A percentile compares a stretch with the other conserved stretches of the same genome.
These are phyloP conservation scores for Theobroma cacao DNA, from an alignment of 345 rosid genomes.

Conservation along the genomic window DNA sequence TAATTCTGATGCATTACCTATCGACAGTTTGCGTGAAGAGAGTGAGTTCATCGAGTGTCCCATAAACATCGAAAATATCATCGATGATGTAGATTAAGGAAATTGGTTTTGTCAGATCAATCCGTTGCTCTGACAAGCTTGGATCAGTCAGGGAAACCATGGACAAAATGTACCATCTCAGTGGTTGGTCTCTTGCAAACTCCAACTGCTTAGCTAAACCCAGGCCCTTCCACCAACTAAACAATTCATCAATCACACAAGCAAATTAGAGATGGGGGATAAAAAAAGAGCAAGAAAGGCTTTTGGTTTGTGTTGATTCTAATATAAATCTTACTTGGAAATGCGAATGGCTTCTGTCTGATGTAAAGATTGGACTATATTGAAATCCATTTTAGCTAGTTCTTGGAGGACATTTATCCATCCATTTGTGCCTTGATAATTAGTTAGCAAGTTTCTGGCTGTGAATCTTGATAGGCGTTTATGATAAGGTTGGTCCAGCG, in stretches of 20 bases:
- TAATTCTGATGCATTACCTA: slow-evolving; percentile 31
- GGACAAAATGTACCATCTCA: slow-evolving; percentile 53
- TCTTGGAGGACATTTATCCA: slow-evolving; percentile 34
- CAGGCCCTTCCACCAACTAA: slow-evolving; percentile 63
- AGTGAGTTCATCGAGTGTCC: slow-evolving; percentile 42
- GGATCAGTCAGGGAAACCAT: slow-evolving; percentile 47
- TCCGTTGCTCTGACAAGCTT: slow-evolving; percentile 37
- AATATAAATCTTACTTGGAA: slow-evolving; percentile 23
- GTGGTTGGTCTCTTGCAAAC: slow-evolving; percentile 53
- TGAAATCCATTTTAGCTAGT: slow-evolving; percentile 36
- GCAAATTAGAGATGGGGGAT: neutral
- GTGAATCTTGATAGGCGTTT: slow-evolving; percentile 34
- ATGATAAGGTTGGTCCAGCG: slow-evolving; percentile 38
- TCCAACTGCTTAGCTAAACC: slow-evolving; percentile 39
- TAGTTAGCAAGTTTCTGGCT: slow-evolving; percentile 16
- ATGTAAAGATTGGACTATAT: slow-evolving; percentile 26
- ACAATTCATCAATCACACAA: neutral
- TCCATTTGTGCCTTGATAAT: slow-evolving; percentile 14
- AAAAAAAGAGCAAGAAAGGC: neutral
- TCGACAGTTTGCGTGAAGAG: slow-evolving; percentile 40
- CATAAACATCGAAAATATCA: slow-evolving; percentile 52
- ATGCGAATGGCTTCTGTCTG: slow-evolving; percentile 31
- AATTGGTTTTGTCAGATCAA: slow-evolving; percentile 48
- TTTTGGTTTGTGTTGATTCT: neutral
- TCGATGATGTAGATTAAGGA: slow-evolving; percentile 55